Percentiles rank a stretch among this genome's conserved stretches.
Evolutionary conservation across 2,329 filamentous ascomycete genomes (phyloP).

Genomic region (Nannizziopsis barbatae): DNA sequence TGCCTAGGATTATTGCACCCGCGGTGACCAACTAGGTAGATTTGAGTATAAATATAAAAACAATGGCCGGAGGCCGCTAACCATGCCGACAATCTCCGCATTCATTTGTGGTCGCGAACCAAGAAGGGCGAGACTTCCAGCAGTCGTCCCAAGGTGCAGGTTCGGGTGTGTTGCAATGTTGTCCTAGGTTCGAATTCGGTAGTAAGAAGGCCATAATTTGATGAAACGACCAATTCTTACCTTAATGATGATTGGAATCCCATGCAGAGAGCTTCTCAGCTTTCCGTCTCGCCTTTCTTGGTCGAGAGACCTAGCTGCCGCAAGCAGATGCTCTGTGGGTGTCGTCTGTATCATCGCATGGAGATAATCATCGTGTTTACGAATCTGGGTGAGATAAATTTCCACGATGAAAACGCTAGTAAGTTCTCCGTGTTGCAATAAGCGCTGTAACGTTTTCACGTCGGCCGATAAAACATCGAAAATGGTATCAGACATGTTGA

Average conservation of each 20-base stretch:
- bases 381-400: background rate
- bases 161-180: slow-evolving; percentile 23
- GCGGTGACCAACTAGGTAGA: slow-evolving; percentile 19
- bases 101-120: slow-evolving; percentile 18
- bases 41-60: background rate
- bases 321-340: background rate
- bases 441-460: no score
- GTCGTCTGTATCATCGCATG: background rate
- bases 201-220: background rate
- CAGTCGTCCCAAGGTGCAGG: slow-evolving; percentile 21
- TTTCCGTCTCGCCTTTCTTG: slow-evolving; percentile 20
- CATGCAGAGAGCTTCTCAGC: slow-evolving; percentile 24
- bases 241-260: slow-evolving; percentile 29
- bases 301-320: slow-evolving; percentile 19
- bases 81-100: slow-evolving; percentile 19
- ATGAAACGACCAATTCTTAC: slow-evolving; percentile 8
- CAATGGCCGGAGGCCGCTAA: background rate
- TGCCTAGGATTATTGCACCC: slow-evolving; percentile 26
- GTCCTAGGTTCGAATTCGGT: slow-evolving; percentile 17
- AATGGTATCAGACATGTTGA: no score
- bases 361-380: background rate
- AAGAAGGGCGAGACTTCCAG: slow-evolving; percentile 20
- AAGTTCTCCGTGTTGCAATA: background rate
- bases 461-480: no score
- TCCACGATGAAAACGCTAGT: background rate